Evolutionary conservation across 768 basidiomycete genomes (phyloP), one percentile per base, ranked within the genome.

Genomic region (Hypholoma fasciculare): DNA sequence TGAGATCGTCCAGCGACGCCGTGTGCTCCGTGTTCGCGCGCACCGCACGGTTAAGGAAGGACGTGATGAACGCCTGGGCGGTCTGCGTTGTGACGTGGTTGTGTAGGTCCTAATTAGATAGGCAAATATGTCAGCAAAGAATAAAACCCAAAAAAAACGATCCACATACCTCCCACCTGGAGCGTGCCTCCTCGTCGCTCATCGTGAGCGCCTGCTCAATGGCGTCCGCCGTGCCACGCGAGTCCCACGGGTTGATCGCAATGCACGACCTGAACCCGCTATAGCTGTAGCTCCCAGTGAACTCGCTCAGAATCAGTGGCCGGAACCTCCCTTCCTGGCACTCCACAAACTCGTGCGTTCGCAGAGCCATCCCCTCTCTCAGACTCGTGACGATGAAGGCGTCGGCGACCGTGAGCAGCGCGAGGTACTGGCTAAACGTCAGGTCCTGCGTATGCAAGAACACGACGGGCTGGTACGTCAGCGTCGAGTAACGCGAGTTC

Each of bases 201-300:
- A 94, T 94, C 0, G 86, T 89, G 30, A 95, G 72, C 7, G 92
- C 93, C 74, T 85, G 82, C 50, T 85, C 61, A 62, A 95, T 94
- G 2, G 92, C 93, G 27, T 85, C 78, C 0, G 94, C 90, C 1
- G 94, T 94, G n/a, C 87, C 88, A 27, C 90, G 82, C 39, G 82
- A 83, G 63, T 93, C 91, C 83, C 90, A 94, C 1, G 92, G 93
- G 67, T 94, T 94, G 69, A 94, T 80, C 12, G 89, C 86, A 47
- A 94, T 90, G 62, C 92, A 94, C 12, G 88, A 90, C 40, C 92
- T 77, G 76, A 95, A 95, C 13, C 93, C 92, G 48, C 87, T 88
- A 67, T 92, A 93, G 63, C 85, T 89, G 67, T 94, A 94, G 5
- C 86, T 87, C 11, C 93, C 94, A 0, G 93, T 90, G 69, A 95